Evolutionary conservation across 441 rosid genomes (phyloP), one percentile per base, ranked within the genome.

Genomic region (Erodium trifolium): DNA sequence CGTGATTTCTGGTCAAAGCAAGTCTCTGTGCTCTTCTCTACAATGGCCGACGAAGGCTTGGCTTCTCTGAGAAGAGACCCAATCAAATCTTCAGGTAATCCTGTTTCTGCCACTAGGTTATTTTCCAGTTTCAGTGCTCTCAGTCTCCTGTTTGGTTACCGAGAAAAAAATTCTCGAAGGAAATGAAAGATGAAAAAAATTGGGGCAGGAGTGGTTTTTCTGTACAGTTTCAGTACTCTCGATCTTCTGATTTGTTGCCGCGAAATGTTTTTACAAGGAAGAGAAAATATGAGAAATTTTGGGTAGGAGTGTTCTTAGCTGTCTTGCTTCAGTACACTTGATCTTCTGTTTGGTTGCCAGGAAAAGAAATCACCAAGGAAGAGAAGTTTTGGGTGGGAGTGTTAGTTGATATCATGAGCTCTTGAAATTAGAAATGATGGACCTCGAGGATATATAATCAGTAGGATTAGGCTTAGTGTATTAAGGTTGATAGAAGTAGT

Each of bases 21-120:
- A 41, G 43, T 49, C 53, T 37, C 55, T 12, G 17, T 7, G 37
- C 27, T 2, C 63, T 70, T 51, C 39, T 39, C 75, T 51, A 0
- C 17, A 72, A 90, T 89, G 97, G 91, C 93, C 14, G 97, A 88
- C 35, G 97, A 87, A 35, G 80, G 84, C 72, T 73, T 75, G 34
- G 45, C 85, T 49, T 78, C 87, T 71, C 82, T 78, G 70, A 81
- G 77, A 77, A 83, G 97, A 82, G 93, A 93, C 77, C 96, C 95
- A 43, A 83, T 88, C 72, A 93, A 93, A 77, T 81, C 93, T 47
- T 87, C 93, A 80, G 98, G 97, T 89, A 12, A 47, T 60, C 34
- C 14, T 5, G 18, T 67, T 67, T 45, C 18, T 27, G 13, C 51
- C 63, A 29, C 67, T 65, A 65, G 64, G 68, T 66, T 65, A 23